Conservation (phyloP, 2,329 filamentous ascomycete species). For the Lasiodiplodia theobromae region DNA sequence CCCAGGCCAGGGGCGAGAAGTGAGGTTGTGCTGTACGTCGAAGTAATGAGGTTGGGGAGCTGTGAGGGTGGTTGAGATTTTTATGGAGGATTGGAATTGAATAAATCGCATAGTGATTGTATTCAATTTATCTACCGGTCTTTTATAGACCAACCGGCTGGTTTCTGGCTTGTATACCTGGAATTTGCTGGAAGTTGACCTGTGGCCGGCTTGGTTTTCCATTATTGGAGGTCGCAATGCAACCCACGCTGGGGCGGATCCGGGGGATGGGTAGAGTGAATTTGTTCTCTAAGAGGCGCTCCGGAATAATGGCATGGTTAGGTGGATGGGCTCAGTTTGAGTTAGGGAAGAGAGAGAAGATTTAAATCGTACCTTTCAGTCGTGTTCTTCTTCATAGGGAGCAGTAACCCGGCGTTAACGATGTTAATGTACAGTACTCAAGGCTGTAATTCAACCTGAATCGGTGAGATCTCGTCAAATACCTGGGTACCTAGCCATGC, state of each 20-base stretch:
- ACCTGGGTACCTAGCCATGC: not conserved
- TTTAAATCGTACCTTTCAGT: not conserved
- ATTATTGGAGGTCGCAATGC: not conserved
- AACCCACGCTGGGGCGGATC: not conserved
- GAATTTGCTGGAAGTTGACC: too few species aligned
- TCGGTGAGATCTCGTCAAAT: not conserved
- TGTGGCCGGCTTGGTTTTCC: too few species aligned
- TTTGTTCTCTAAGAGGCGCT: not conserved
- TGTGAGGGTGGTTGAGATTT: not conserved
- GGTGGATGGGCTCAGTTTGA: not conserved
- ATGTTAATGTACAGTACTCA: not conserved
- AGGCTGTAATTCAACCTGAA: not conserved
- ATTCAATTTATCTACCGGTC: too few species aligned
- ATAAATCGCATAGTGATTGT: too few species aligned
- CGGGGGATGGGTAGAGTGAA: not conserved
- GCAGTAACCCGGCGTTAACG: not conserved
- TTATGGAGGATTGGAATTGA: not conserved
- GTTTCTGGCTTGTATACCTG: too few species aligned
- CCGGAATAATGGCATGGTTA: not conserved
- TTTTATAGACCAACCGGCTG: too few species aligned
- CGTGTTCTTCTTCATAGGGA: not conserved
- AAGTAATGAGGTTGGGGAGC: not conserved
- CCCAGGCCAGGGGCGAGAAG: not conserved
- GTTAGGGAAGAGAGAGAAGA: not conserved
- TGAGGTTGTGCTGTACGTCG: not conserved